Evolutionary conservation across 176 grass and related monocot species (phyloP).

Genomic region (Carex parvula): DNA sequence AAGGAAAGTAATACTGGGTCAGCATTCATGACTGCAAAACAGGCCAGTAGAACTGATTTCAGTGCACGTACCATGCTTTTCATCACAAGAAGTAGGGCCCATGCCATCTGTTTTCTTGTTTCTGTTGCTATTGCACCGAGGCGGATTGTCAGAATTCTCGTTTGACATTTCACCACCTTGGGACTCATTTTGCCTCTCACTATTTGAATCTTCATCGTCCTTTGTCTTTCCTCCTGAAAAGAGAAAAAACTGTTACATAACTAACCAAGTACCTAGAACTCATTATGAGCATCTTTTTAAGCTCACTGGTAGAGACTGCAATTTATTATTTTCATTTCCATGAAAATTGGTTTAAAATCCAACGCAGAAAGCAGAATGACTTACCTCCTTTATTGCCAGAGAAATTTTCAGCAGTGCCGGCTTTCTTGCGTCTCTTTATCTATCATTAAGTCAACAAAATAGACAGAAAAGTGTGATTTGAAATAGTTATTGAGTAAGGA

Average conservation of each 20-base stretch:
- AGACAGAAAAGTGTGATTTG: neutral
- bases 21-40: neutral
- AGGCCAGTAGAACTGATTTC: neutral
- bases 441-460: slow-evolving; percentile 1
- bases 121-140: neutral
- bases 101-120: neutral
- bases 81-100: neutral
- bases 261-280: neutral
- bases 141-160: slow-evolving; percentile 3
- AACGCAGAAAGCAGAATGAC: neutral
- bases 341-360: neutral
- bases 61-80: neutral
- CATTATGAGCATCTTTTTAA: neutral
- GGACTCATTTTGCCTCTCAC: slow-evolving; percentile 1
- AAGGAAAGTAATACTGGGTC: neutral
- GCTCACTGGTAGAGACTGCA: neutral
- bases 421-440: neutral
- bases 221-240: slow-evolving; percentile 1
- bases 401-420: neutral
- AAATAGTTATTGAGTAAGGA: neutral
- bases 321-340: neutral
- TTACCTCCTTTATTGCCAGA: neutral
- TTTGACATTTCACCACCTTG: neutral
- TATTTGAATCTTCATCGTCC: neutral
- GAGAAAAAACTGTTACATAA: neutral